A percentile compares a stretch with the other conserved stretches of the same genome.
phyloP scores from a whole-genome alignment of 257 asterid species.

The Ehretia macrophylla region DNA sequence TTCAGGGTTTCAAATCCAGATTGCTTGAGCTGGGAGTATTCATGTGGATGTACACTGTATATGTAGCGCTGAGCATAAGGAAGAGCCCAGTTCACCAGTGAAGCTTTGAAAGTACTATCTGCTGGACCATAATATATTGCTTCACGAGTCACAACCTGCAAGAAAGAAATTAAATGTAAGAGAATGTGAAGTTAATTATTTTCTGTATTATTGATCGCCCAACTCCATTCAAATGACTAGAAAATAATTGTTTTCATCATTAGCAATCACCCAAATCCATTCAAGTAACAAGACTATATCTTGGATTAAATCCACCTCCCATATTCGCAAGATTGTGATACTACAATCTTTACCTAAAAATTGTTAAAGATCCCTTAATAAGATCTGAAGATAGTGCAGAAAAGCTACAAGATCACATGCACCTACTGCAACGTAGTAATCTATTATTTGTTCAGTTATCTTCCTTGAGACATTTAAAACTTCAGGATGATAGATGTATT shows the following conservation, averaged over 20 bases:
- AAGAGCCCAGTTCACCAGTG: slow-evolving; percentile 81
- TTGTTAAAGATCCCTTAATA: too few species aligned
- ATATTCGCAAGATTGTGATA: too few species aligned
- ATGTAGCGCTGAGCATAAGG: slow-evolving; percentile 97
- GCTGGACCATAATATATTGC: slow-evolving; percentile 59
- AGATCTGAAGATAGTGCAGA: too few species aligned
- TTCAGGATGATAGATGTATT: too few species aligned
- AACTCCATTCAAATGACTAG: neutral
- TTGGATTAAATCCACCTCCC: too few species aligned
- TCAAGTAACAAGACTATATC: too few species aligned
- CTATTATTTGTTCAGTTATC: too few species aligned
- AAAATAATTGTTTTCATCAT: neutral
- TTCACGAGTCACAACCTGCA: slow-evolving; percentile 80
- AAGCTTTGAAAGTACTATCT: slow-evolving; percentile 47
- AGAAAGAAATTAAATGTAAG: slow-evolving; percentile 9
- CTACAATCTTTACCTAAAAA: too few species aligned
- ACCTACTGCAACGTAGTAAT: too few species aligned
- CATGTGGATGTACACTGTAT: slow-evolving; percentile 40
- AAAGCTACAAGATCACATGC: too few species aligned
- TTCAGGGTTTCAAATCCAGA: slow-evolving; percentile 51
- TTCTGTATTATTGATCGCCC: neutral
- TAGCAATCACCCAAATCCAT: neutral
- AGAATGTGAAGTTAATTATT: neutral
- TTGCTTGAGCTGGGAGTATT: slow-evolving; percentile 54
- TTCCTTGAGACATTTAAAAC: too few species aligned